Evolutionary conservation across 805 yeast species (phyloP).

Genomic region (Wickerhamiella siamensis): DNA sequence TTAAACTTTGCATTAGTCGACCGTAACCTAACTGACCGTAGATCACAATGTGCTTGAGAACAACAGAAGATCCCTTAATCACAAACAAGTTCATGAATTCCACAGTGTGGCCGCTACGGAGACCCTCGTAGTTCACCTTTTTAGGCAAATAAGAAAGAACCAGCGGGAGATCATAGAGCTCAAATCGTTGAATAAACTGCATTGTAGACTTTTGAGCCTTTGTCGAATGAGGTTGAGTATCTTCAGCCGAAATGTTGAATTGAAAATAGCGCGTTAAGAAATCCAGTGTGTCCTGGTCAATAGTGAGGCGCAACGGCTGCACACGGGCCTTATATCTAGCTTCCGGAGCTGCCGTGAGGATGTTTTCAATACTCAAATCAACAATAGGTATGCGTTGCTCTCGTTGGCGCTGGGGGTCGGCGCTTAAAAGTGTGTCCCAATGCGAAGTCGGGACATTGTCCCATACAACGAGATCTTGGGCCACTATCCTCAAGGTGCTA

Average conservation of each 20-base stretch:
- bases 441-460: constrained; percentile 80
- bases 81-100: constrained; percentile 83
- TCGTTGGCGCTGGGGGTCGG: constrained; percentile 3
- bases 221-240: background rate
- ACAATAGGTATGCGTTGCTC: constrained; percentile 1
- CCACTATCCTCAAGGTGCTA: constrained; percentile 34
- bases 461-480: constrained; percentile 43
- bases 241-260: constrained; percentile 45
- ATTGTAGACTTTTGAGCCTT: background rate
- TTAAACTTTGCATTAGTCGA: constrained; percentile 39
- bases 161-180: constrained; percentile 34
- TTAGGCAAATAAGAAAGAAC: constrained; percentile 87
- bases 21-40: constrained; percentile 71
- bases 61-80: constrained; percentile 70
- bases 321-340: constrained; percentile 21
- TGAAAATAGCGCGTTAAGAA: constrained; percentile 67
- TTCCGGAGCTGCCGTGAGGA: constrained; percentile 5
- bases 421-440: constrained; percentile 65
- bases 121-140: constrained; percentile 68
- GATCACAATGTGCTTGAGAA: constrained; percentile 43
- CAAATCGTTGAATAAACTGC: constrained; percentile 50
- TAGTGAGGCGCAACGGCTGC: constrained; percentile 65
- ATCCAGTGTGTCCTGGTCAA: constrained; percentile 89
- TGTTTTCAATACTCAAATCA: background rate
- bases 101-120: constrained; percentile 71